Percentiles rank a stretch among this genome's conserved stretches.
Evolutionary conservation across 176 grass and related monocot genomes (phyloP).

Genomic region (Aegilops longissima): DNA sequence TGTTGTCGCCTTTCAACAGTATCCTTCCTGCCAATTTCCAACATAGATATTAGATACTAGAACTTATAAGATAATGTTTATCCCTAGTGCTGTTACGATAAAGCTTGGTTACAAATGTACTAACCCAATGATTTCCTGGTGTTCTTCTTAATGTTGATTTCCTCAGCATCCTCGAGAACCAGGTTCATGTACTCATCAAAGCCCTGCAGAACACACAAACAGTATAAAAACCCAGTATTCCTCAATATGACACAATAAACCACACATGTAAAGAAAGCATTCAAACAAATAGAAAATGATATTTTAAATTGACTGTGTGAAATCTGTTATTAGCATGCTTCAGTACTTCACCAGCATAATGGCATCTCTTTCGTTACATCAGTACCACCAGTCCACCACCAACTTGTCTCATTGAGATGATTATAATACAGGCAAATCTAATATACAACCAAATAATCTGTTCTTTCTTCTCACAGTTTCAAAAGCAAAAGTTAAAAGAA

Average conservation of each 20-base stretch:
- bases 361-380: too few species aligned
- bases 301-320: too few species aligned
- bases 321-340: too few species aligned
- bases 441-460: neutral
- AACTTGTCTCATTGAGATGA: too few species aligned
- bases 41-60: neutral
- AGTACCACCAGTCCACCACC: too few species aligned
- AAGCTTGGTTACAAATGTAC: neutral
- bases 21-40: slow-evolving; percentile 58
- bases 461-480: neutral
- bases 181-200: slow-evolving; percentile 99
- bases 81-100: neutral
- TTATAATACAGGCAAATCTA: neutral
- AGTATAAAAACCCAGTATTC: neutral
- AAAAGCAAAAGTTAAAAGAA: neutral
- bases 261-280: too few species aligned
- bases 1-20: slow-evolving; percentile 91
- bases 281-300: too few species aligned
- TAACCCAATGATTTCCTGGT: slow-evolving; percentile 74
- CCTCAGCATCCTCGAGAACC: slow-evolving; percentile 94
- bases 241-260: neutral
- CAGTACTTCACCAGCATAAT: too few species aligned
- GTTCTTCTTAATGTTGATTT: slow-evolving; percentile 19
- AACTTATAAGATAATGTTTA: neutral
- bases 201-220: slow-evolving; percentile 43